Evolutionary conservation across 495 filamentous ascomycete genomes (phyloP), one percentile per base, ranked within the genome.

Genomic region (Podospora appendiculata): DNA sequence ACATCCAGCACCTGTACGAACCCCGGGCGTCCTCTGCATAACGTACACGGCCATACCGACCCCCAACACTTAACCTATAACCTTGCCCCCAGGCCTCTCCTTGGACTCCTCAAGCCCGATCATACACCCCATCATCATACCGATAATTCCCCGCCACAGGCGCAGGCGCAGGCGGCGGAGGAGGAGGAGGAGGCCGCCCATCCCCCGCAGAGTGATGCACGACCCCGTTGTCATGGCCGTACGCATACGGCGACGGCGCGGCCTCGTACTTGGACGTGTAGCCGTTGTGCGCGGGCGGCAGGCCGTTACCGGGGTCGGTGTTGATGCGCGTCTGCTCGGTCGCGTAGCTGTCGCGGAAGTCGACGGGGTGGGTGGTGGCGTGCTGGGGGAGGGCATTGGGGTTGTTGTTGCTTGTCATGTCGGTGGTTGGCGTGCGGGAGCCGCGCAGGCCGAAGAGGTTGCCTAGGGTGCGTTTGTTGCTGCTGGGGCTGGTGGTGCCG

Each of bases 71-170:
- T n/a, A n/a, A n/a, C n/a, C n/a, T n/a, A n/a, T n/a, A n/a, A n/a
- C n/a, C n/a, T n/a, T 16, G 13, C 39, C 12, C 11, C 13, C 39
- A 10, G 4, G 8, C 11, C 13, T n/a, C 41, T 32, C 1, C 7
- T 11, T 9, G 19, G 2, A 5, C n/a, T 16, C 14, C 4, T 19
- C n/a, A 52, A 10, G 45, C 45, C 25, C 51, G 51, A 34, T 56
- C 55, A 43, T 63, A 63, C n/a, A 59, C 54, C 34, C 60, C 60
- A 36, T 63, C 60, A 1, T 50, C 48, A 48, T 63, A 63, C 35
- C 54, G 51, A 51, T 62, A 62, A 32, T 57, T 52, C 16, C 17
- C 50, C 7, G 50, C n/a, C 8, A 53, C 53, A 8, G 36, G 36
- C 36, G 36, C 36, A 38, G 10, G 10, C 36, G 36, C 36, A 38